Percentiles rank a stretch among this genome's conserved stretches.
Conservation (phyloP, 257 asterid species). For the Solanum neorickii region DNA sequence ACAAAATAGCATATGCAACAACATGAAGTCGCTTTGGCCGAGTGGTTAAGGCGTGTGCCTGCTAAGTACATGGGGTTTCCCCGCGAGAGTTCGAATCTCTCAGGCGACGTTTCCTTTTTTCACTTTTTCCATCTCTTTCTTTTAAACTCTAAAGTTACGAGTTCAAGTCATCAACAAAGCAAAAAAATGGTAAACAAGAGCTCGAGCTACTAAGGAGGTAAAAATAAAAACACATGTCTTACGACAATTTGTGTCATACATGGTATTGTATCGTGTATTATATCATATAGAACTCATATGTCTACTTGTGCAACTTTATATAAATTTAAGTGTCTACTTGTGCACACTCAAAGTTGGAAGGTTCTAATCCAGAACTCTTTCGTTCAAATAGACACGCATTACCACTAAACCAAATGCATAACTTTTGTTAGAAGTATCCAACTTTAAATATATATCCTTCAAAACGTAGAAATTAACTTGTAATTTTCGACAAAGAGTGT, state of each 20-base stretch:
- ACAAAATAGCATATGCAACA: neutral
- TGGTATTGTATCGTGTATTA: neutral
- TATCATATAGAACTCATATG: too few relatives aligned
- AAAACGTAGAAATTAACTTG: too few relatives aligned
- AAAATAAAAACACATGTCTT: neutral
- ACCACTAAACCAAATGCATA: neutral
- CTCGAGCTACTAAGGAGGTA: too few relatives aligned
- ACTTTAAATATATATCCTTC: too few relatives aligned
- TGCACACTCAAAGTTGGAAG: neutral
- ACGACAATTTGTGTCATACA: neutral
- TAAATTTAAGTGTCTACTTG: neutral
- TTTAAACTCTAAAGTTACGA: too few relatives aligned
- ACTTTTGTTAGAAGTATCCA: too few relatives aligned
- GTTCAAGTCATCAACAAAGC: too few relatives aligned
- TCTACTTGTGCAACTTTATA: neutral
- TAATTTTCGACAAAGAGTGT: neutral
- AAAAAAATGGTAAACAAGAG: too few relatives aligned
- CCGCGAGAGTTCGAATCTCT: slow-evolving; percentile 99
- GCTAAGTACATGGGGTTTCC: slow-evolving; percentile 68
- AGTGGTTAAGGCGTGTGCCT: slow-evolving; percentile 75
- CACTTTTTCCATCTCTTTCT: neutral
- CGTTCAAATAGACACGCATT: neutral
- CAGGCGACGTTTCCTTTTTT: slow-evolving; percentile 50
- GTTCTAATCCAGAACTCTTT: neutral
- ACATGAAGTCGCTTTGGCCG: slow-evolving; percentile 59